Evolutionary conservation across 306 rosid species (phyloP).

Genomic region (Alnus rubra): DNA sequence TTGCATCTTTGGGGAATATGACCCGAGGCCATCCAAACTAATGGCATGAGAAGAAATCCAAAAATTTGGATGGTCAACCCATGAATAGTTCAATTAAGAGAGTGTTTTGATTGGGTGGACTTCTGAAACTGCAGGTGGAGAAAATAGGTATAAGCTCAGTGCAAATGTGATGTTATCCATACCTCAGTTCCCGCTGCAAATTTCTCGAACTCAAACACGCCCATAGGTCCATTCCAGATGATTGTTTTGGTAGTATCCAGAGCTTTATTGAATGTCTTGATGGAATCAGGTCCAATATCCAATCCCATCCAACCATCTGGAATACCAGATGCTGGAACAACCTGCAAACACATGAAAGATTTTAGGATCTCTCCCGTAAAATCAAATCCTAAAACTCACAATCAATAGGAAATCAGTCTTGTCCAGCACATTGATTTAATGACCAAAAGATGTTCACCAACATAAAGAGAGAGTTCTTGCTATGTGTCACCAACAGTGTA

Average conservation of each 20-base stretch:
- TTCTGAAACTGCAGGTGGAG: background rate
- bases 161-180: constrained; percentile 11
- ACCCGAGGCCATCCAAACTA: background rate
- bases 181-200: constrained; percentile 94
- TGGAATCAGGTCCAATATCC: constrained; percentile 93
- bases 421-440: background rate
- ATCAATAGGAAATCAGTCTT: background rate
- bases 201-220: constrained; percentile 89
- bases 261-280: constrained; percentile 66
- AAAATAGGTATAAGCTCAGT: background rate
- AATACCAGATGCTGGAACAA: constrained; percentile 75
- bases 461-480: background rate
- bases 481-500: background rate
- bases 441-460: background rate
- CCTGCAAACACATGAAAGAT: constrained; percentile 41
- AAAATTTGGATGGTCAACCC: background rate
- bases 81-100: background rate
- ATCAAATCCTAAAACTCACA: background rate
- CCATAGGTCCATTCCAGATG: constrained; percentile 99
- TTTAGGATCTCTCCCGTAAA: background rate
- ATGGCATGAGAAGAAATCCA: background rate
- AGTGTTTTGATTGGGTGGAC: background rate
- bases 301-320: constrained; percentile 99
- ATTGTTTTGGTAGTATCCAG: constrained; percentile 74
- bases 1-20: background rate